Conservation (phyloP, 2,329 filamentous ascomycete genomes). For the Tolypocladium tropicale region DNA sequence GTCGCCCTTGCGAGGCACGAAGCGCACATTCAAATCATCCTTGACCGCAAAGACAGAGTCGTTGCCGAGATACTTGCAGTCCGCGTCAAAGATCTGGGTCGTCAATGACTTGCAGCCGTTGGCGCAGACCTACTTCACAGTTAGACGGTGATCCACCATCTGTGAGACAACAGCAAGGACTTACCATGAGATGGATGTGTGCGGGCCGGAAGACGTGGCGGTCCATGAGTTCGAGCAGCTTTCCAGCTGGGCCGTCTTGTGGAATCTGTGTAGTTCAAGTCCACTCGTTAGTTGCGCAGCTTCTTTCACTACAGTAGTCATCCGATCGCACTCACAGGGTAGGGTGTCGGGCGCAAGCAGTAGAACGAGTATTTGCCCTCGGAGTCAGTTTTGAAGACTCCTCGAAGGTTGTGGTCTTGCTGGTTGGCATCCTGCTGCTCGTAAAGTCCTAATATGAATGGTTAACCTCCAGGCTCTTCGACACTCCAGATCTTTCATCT, state of each 20-base stretch:
- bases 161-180: neutral
- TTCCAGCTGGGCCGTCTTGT: constrained; percentile 40
- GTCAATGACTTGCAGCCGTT: constrained; percentile 58
- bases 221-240: constrained; percentile 42
- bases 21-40: constrained; percentile 34
- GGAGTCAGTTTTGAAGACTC: constrained; percentile 57
- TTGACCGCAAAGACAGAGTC: constrained; percentile 47
- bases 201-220: constrained; percentile 47
- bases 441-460: constrained; percentile 31
- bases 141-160: neutral
- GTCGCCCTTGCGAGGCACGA: constrained; percentile 25
- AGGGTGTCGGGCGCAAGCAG: constrained; percentile 49
- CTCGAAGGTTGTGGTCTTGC: constrained; percentile 63
- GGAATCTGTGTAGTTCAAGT: constrained; percentile 17
- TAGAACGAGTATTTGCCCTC: constrained; percentile 55
- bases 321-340: constrained; percentile 25
- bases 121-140: constrained; percentile 25
- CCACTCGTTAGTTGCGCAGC: neutral
- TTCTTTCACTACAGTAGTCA: neutral
- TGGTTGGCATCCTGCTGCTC: constrained; percentile 67
- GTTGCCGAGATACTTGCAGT: constrained; percentile 47
- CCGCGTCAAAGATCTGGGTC: constrained; percentile 63
- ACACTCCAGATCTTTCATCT: neutral
- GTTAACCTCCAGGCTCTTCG: neutral
- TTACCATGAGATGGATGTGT: constrained; percentile 49